phyloP scores from a whole-genome alignment of 768 basidiomycete genomes.

The Cyclocybe cylindracea region DNA sequence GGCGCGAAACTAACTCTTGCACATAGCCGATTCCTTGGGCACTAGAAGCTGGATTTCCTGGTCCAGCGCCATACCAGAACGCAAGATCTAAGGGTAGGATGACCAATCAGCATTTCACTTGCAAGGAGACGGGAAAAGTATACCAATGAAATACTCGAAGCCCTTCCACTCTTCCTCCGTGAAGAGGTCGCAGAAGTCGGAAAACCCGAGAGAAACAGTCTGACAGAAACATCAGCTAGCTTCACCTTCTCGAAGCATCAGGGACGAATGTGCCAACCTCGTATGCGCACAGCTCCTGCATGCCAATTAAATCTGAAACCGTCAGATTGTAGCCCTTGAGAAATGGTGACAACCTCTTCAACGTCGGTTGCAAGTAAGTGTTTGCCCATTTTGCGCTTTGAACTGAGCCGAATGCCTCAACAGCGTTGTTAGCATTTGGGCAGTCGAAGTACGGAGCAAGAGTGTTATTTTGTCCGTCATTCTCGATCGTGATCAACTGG shows the following conservation, averaged over 20 bases:
- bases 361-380: conserved; percentile 60
- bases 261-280: conserved; percentile 44
- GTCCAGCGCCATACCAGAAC: conserved; percentile 69
- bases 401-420: conserved; percentile 39
- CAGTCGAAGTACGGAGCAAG: conserved; percentile 72
- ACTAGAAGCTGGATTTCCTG: conserved; percentile 66
- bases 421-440: conserved; percentile 51
- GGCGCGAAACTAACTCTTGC: conserved; percentile 70
- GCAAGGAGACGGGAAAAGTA: neutral
- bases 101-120: neutral
- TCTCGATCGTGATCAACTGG: conserved; percentile 63
- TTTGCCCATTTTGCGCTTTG: conserved; percentile 57
- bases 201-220: conserved; percentile 81
- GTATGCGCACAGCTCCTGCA: conserved; percentile 75
- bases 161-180: conserved; percentile 82
- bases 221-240: conserved; percentile 22
- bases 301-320: conserved; percentile 51
- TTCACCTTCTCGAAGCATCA: neutral
- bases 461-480: conserved; percentile 61
- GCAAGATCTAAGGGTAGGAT: conserved; percentile 36
- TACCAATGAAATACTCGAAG: conserved; percentile 60
- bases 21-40: conserved; percentile 68
- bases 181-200: conserved; percentile 76
- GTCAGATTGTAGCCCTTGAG: conserved; percentile 54
- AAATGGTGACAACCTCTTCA: conserved; percentile 48